Evolutionary conservation across 2,329 filamentous ascomycete species (phyloP).

Genomic region (Beauveria sp.): DNA sequence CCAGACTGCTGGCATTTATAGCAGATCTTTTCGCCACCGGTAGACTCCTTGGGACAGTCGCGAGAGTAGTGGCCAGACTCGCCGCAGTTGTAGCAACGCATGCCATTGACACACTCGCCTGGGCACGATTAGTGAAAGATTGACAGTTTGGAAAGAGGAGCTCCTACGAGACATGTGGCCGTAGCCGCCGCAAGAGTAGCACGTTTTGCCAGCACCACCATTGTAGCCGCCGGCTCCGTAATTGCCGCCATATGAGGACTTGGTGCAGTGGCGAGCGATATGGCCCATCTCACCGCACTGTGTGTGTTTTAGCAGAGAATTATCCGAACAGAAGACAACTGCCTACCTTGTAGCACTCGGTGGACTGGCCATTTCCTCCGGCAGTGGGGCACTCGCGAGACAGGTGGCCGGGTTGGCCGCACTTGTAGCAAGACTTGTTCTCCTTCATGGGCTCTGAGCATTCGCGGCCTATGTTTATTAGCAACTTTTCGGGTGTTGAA

Average conservation of each 20-base stretch:
- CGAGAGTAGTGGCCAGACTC: conserved; percentile 92
- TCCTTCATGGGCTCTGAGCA: conserved; percentile 87
- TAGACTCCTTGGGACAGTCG: conserved; percentile 90
- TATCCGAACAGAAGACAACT: not conserved
- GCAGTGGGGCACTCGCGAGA: conserved; percentile 72
- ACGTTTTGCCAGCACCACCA: conserved; percentile 66
- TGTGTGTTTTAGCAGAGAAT: conserved; percentile 10
- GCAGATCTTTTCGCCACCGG: conserved; percentile 87
- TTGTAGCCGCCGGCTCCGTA: conserved; percentile 39
- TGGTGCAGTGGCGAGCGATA: conserved; percentile 85
- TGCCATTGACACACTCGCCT: conserved; percentile 93
- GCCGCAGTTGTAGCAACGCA: conserved; percentile 99
- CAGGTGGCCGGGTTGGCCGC: conserved; percentile 80
- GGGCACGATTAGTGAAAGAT: conserved; percentile 15
- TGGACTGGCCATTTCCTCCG: conserved; percentile 39
- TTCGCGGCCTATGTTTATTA: conserved; percentile 61
- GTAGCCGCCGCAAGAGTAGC: conserved; percentile 96
- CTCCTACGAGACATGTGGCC: conserved; percentile 86
- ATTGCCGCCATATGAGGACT: conserved; percentile 49
- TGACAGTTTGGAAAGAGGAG: not conserved
- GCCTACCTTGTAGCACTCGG: conserved; percentile 82
- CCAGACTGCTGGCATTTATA: conserved; percentile 86
- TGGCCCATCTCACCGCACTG: conserved; percentile 90
- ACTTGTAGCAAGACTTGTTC: conserved; percentile 69
- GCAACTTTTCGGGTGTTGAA: conserved; percentile 1